Percentiles rank a stretch among this genome's conserved stretches.
phyloP scores from a whole-genome alignment of 2,329 filamentous ascomycete species.

The Stromatinia cepivora region DNA sequence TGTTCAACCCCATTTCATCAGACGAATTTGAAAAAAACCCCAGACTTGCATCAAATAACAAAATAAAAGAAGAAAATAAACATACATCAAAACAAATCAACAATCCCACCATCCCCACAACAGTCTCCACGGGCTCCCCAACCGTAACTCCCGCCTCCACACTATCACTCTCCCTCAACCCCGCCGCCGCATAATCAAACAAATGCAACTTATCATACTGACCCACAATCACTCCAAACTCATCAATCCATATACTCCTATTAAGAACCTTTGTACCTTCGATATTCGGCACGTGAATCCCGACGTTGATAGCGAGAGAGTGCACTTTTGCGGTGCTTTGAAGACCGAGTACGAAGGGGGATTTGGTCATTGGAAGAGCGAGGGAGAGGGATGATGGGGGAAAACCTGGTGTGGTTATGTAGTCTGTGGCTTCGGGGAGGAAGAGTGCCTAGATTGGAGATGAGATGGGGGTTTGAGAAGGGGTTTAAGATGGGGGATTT shows the following conservation, averaged over 20 bases:
- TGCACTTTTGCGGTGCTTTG: constrained; percentile 64
- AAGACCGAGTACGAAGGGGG: constrained; percentile 75
- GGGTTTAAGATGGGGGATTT: constrained; percentile 5
- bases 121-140: constrained; percentile 68
- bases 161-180: constrained; percentile 63
- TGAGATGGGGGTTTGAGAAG: not conserved
- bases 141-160: constrained; percentile 69
- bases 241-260: constrained; percentile 66
- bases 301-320: constrained; percentile 75
- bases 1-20: not conserved
- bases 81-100: constrained; percentile 83
- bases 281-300: constrained; percentile 72
- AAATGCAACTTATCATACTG: constrained; percentile 87
- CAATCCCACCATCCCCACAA: constrained; percentile 73
- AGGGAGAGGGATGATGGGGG: constrained; percentile 69
- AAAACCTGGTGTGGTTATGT: constrained; percentile 64
- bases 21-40: not conserved
- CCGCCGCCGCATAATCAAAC: constrained; percentile 64
- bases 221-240: constrained; percentile 57
- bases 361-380: constrained; percentile 63
- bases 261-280: constrained; percentile 56
- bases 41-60: too few relatives aligned
- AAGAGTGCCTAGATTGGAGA: constrained; percentile 65
- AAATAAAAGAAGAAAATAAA: constrained; percentile 16
- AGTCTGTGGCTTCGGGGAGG: constrained; percentile 72